A percentile compares a stretch with the other conserved stretches of the same genome.
Conservation (phyloP, 2,329 filamentous ascomycete genomes). For the Paecilomyces variotii region DNA sequence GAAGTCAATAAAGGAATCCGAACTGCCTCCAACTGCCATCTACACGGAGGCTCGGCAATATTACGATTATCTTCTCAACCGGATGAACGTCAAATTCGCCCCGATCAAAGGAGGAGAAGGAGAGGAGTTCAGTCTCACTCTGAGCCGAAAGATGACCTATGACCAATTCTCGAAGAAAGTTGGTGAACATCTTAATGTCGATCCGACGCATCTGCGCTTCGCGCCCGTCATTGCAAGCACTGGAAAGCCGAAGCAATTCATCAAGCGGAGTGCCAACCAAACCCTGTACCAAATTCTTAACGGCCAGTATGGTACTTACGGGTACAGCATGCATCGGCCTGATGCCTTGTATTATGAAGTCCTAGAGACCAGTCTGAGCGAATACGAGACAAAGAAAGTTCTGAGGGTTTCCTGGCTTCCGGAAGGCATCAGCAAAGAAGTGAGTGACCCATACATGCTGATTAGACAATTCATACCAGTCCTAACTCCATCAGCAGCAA, state of each 20-base stretch:
- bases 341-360: conserved; percentile 89
- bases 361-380: conserved; percentile 85
- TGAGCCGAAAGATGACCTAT: conserved; percentile 85
- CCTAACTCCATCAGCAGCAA: conserved; percentile 47
- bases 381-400: conserved; percentile 85
- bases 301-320: conserved; percentile 63
- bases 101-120: conserved; percentile 49
- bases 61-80: conserved; percentile 88
- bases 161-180: conserved; percentile 80
- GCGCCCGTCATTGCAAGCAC: conserved; percentile 73
- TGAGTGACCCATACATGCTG: conserved; percentile 32
- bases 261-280: conserved; percentile 64
- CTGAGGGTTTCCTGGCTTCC: conserved; percentile 77
- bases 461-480: not conserved
- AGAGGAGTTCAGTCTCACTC: conserved; percentile 65
- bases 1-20: conserved; percentile 43
- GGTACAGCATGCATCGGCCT: conserved; percentile 57
- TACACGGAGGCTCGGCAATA: conserved; percentile 69
- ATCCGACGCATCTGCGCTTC: conserved; percentile 83
- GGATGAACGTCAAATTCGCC: conserved; percentile 68
- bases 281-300: conserved; percentile 74
- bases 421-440: conserved; percentile 87
- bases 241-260: conserved; percentile 66
- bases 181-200: conserved; percentile 65
- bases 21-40: conserved; percentile 35